Evolutionary conservation across 2,329 filamentous ascomycete species (phyloP).

Genomic region (Zasmidium cellare): DNA sequence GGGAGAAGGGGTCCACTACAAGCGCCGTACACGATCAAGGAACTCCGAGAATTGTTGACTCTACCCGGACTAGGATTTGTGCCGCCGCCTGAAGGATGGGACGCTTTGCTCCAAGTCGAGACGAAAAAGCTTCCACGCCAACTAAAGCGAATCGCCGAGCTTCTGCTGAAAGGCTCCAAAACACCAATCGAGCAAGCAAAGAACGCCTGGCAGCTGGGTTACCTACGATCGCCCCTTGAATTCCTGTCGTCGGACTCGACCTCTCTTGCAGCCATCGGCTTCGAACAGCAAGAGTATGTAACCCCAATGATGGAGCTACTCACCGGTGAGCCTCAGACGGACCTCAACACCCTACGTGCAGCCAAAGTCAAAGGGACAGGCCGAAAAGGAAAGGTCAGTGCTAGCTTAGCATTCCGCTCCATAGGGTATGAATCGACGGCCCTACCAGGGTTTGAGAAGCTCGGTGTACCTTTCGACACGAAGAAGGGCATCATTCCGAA

Average conservation of each 20-base stretch:
- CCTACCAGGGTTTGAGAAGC: constrained; percentile 69
- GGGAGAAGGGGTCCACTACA: constrained; percentile 79
- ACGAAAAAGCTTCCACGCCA: constrained; percentile 70
- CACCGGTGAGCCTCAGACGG: constrained; percentile 27
- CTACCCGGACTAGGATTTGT: constrained; percentile 71
- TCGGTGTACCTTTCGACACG: constrained; percentile 77
- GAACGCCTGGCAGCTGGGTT: constrained; percentile 82
- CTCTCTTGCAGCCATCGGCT: constrained; percentile 64
- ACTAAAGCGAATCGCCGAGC: constrained; percentile 74
- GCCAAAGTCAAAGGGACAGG: constrained; percentile 28
- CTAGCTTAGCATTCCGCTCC: constrained; percentile 81
- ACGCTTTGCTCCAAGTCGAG: constrained; percentile 50
- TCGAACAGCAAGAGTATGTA: constrained; percentile 54
- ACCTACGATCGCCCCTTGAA: constrained; percentile 73
- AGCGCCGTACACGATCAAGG: constrained; percentile 95
- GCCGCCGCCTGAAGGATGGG: constrained; percentile 44
- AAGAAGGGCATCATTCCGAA: constrained; percentile 76
- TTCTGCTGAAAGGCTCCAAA: constrained; percentile 73
- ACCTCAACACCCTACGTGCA: constrained; percentile 30
- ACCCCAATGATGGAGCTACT: constrained; percentile 16
- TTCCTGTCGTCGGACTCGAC: constrained; percentile 58
- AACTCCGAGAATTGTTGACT: constrained; percentile 82
- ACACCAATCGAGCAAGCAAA: constrained; percentile 48
- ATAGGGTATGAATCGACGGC: constrained; percentile 88
- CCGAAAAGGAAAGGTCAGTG: constrained; percentile 51